Evolutionary conservation across 176 grass and related monocot species (phyloP), one percentile per base, ranked within the genome.

Genomic region (Juncus inflexus): DNA sequence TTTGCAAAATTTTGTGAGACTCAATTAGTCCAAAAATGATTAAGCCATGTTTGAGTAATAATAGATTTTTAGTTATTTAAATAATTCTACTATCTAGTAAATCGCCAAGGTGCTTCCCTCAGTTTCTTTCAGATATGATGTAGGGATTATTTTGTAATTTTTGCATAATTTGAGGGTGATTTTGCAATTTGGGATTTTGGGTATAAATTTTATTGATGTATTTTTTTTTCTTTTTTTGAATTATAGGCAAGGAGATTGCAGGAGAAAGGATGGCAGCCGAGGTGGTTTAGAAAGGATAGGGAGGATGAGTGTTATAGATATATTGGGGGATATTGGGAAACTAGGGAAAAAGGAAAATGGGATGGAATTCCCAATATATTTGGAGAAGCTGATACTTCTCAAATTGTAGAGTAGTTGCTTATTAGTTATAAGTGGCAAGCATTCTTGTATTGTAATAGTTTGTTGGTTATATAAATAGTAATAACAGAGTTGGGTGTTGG

Each of bases 311-410:
- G 82, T 63, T 91, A 96, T 68, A 65, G 76, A 15, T 96, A 96
- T 6, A 4, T 71, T 3, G 92, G 92, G n/a, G 84, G 92, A 83
- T 96, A 96, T 61, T 96, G 92, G 92, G 92, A 96, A 88, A 78
- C 77, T n/a, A 90, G 82, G 41, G 79, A 91, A 69, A 82, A 68
- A 51, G 58, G 84, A 5, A 81, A 74, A 65, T 96, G 92, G 92
- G 70, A 83, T 10, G 84, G 70, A 28, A 86, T 96, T 67, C 79
- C 77, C 4, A 64, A 86, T 68, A 89, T 96, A 77, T 96, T 96
- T 57, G 79, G 84, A 16, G 76, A 88, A 36, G 81, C 64, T 75
- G 74, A 74, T 61, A 65, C 40, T 7, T 64, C 76, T 2, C 55
- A 65, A 50, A 76, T 83, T 58, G 81, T 81, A 49, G 89, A 92